Evolutionary conservation across 495 filamentous ascomycete genomes (phyloP), one percentile per base, ranked within the genome.

Genomic region (Echria macrotheca): DNA sequence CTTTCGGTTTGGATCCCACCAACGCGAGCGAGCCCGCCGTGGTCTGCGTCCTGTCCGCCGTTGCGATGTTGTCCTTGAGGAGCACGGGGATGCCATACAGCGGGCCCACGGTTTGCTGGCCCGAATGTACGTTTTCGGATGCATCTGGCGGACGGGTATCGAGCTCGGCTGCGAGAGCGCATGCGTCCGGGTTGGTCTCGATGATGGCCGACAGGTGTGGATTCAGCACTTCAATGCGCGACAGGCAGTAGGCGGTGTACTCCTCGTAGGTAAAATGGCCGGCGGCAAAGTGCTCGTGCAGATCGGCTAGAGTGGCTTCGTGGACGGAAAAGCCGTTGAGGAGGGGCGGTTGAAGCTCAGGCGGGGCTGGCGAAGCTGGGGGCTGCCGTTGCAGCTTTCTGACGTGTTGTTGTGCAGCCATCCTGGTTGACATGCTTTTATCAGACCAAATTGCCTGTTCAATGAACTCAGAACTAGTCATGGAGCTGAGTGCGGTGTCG

Each of bases 21-120:
- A 84, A 65, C 10, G 73, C 67, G 38, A 64, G 76, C 0, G 81
- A 84, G 7, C 81, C 81, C 12, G 78, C 46, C 0, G 59, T 58
- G 0, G 36, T 50, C 17, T 55, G 15, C 47, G 56, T 56, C 15
- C 42, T 50, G 48, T 62, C 57, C 1, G 47, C 21, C 0, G 65
- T 69, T 1, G 53, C 59, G 21, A 71, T 68, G 43, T 68, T 71
- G 47, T 68, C 58, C 38, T 68, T 71, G 25, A 71, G 29, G 21
- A 69, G 56, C 39, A 71, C 56, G 0, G 66, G 65, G 11, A 71
- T 49, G 3, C 68, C 68, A 46, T 71, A 66, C 8, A 71, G 56
- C 3, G 49, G 48, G 7, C 48, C 38, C 1, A 22, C 12, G 28
- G 11, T 40, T 15, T 15, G 12, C 19, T 19, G 37, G 17, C 7